Evolutionary conservation across 2,329 filamentous ascomycete species (phyloP).

Genomic region (Thyridium curvatum): DNA sequence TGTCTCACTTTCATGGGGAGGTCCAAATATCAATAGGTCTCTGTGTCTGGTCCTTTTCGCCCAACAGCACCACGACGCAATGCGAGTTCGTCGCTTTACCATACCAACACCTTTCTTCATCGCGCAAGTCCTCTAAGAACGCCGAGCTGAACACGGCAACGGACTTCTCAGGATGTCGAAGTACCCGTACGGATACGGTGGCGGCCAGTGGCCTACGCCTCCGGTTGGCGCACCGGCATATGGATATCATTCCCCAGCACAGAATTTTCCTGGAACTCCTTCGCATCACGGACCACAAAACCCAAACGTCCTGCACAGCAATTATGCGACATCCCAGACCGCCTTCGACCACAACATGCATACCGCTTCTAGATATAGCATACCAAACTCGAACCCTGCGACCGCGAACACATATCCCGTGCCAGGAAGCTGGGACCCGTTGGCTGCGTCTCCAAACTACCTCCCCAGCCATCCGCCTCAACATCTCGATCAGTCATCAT

Average conservation of each 20-base stretch:
- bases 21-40: too few species aligned
- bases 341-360: slow-evolving; percentile 30
- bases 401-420: neutral
- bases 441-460: neutral
- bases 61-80: too few species aligned
- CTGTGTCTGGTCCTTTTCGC: too few species aligned
- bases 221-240: slow-evolving; percentile 7
- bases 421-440: slow-evolving; percentile 7
- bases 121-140: too few species aligned
- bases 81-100: too few species aligned
- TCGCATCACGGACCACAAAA: slow-evolving; percentile 5
- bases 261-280: slow-evolving; percentile 3
- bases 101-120: too few species aligned
- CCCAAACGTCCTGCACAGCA: slow-evolving; percentile 9
- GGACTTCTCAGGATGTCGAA: slow-evolving; percentile 26
- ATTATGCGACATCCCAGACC: slow-evolving; percentile 21
- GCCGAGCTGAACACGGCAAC: too few species aligned
- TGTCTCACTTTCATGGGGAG: too few species aligned
- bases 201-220: slow-evolving; percentile 10
- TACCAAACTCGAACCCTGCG: neutral
- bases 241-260: slow-evolving; percentile 8
- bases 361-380: slow-evolving; percentile 23
- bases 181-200: slow-evolving; percentile 26
- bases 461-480: too few species aligned
- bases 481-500: too few species aligned